Conservation (phyloP, 345 rosid species). For the Nasturtium officinale region DNA sequence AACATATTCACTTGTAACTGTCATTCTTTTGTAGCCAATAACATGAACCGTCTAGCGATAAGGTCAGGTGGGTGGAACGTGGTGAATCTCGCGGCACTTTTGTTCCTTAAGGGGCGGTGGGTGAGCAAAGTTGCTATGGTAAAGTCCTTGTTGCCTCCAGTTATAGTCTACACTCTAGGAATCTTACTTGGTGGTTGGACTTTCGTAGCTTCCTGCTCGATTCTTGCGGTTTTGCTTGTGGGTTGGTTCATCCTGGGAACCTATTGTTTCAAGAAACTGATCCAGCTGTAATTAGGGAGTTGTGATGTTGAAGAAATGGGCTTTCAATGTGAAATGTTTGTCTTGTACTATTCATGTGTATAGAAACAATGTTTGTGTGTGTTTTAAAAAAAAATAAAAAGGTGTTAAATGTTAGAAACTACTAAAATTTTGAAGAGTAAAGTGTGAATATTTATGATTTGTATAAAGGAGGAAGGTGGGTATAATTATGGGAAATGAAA, state of each 20-base stretch:
- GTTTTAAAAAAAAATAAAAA: not conserved
- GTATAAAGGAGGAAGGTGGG: slow-evolving; percentile 22
- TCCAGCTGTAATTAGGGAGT: slow-evolving; percentile 56
- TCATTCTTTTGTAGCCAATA: slow-evolving; percentile 94
- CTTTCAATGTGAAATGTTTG: slow-evolving; percentile 2
- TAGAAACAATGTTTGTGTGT: not conserved
- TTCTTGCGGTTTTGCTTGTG: slow-evolving; percentile 59
- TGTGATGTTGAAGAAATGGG: slow-evolving; percentile 10
- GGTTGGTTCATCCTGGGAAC: slow-evolving; percentile 87
- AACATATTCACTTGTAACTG: slow-evolving; percentile 93
- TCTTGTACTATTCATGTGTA: slow-evolving; percentile 1
- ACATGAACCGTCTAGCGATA: slow-evolving; percentile 74
- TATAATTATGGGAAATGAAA: slow-evolving; percentile 28
- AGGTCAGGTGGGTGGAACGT: slow-evolving; percentile 83
- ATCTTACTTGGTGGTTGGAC: slow-evolving; percentile 64
- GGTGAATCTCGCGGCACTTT: slow-evolving; percentile 72
- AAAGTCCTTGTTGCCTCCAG: slow-evolving; percentile 61
- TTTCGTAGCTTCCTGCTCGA: slow-evolving; percentile 54
- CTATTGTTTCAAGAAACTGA: slow-evolving; percentile 69
- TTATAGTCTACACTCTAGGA: slow-evolving; percentile 56
- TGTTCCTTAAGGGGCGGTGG: slow-evolving; percentile 81
- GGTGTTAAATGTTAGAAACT: not conserved
- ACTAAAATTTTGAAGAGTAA: not conserved
- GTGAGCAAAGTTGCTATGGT: slow-evolving; percentile 61
- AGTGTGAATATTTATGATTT: slow-evolving; percentile 26